These are phyloP conservation scores for Phialophora expanda DNA, from an alignment of 2,329 filamentous ascomycete genomes.

Conservation along the genomic window DNA sequence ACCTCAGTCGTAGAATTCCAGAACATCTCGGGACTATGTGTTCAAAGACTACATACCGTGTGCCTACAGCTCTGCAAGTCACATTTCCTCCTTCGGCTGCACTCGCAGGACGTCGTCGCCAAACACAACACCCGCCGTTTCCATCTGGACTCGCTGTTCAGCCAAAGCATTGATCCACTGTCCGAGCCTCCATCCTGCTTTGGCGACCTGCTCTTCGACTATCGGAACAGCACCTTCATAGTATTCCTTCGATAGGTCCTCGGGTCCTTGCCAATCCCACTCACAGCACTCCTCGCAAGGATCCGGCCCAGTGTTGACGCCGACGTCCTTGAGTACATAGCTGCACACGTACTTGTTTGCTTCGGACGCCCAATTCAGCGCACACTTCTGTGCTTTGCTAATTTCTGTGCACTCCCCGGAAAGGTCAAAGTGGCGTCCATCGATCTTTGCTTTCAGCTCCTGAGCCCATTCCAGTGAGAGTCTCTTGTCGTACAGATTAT, in stretches of 20 bases:
- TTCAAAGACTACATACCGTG: neutral
- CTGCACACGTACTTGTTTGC: constrained; percentile 26
- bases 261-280: constrained; percentile 17
- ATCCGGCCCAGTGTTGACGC: constrained; percentile 14
- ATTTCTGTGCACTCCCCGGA: constrained; percentile 15
- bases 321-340: constrained; percentile 30
- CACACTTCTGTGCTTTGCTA: constrained; percentile 20
- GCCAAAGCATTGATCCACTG: constrained; percentile 20
- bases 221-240: constrained; percentile 15
- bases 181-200: constrained; percentile 17
- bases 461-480: constrained; percentile 9
- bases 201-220: constrained; percentile 16
- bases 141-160: constrained; percentile 14
- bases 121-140: neutral
- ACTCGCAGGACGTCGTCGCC: neutral
- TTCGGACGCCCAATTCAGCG: constrained; percentile 28
- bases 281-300: constrained; percentile 7
- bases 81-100: neutral
- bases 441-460: constrained; percentile 6
- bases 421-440: neutral
- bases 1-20: neutral
- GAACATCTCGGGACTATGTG: neutral
- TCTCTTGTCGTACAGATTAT: constrained; percentile 16
- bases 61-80: neutral
- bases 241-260: constrained; percentile 13